Base-by-base conservation (phyloP, 139 green algal genomes). In the Deuterostichococcus epilithicus region DNA sequence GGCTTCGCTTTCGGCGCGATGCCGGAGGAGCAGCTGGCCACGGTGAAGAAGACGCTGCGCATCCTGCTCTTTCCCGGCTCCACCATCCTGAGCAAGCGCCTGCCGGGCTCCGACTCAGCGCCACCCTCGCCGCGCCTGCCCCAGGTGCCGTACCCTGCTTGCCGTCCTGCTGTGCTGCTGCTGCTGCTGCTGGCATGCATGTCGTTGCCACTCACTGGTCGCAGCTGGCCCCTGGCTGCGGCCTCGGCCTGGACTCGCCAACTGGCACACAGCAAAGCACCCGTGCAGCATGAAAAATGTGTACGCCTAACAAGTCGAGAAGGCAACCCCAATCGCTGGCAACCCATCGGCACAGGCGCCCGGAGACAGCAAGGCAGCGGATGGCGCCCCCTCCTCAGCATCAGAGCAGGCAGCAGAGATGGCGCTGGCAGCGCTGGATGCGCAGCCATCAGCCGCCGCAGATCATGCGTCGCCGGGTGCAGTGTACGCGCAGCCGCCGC, bases 11-110 rank as follows among this genome's bases (percentile, higher is more conserved):
- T 92, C 79, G 75, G 81, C 58, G 67, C 73, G 36, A 88, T 90
- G 83, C 74, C 85, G 2, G 77, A 85, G 36, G 65, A 82, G 30
- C 77, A 90, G 42, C 68, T 89, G 58, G 72, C 77, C 36, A 66
- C 85, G 30, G 84, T 87, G 23, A 87, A 88, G 52, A 73, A 76
- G 36, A 87, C 94, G 80, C 82, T 95, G 77, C 88, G 87, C 45
- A 82, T 96, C 82, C 84, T 96, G 32, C 84, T 94, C 35, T 96
- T 96, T 81, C 91, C 91, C 0, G 88, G 89, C 10, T 90, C 89
- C 15, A 75, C 85, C 76, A 78, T 94, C 70, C 76, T 90, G 33
- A 80, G 77, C 37, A 88, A 88, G 67, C 39, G 73, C 33, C 68
- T 80, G 30, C 32, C 38, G 37, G 75, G 70, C 52, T 60, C 66